Evolutionary conservation across 208 protist genomes (phyloP).

Genomic region (Wallacemonas sp.): DNA sequence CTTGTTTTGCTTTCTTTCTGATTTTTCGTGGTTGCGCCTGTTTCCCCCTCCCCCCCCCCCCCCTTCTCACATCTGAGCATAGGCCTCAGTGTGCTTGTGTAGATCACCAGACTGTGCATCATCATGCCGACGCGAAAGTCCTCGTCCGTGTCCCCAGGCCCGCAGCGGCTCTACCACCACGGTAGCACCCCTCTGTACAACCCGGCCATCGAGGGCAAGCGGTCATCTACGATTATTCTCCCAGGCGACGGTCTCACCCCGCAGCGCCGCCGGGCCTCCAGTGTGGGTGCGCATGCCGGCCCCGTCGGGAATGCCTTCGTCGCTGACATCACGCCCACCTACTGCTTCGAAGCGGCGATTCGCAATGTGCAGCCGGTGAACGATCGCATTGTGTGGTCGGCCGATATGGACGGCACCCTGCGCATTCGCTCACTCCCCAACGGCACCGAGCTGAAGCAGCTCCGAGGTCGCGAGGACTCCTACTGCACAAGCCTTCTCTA

Average conservation of each 20-base stretch:
- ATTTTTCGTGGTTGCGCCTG: constrained; percentile 4
- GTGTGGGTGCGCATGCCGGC: not conserved
- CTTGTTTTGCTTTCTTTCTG: constrained; percentile 27
- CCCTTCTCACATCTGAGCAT: not conserved
- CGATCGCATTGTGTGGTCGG: constrained; percentile 77
- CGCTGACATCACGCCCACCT: constrained; percentile 71
- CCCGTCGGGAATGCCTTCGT: constrained; percentile 24
- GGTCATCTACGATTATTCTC: not conserved
- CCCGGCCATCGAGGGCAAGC: not conserved
- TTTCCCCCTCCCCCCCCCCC: not conserved
- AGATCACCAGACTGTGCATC: too few species aligned
- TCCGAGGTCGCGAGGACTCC: constrained; percentile 42
- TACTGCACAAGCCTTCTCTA: constrained; percentile 68
- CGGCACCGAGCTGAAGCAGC: constrained; percentile 51
- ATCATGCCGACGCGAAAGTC: constrained; percentile 15
- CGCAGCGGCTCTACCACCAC: constrained; percentile 20
- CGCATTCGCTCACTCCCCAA: constrained; percentile 64
- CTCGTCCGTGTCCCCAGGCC: not conserved
- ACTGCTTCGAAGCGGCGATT: constrained; percentile 43
- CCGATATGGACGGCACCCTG: constrained; percentile 64
- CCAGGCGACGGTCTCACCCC: not conserved
- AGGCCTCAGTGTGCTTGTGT: not conserved
- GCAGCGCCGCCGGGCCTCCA: constrained; percentile 1
- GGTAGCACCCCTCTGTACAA: constrained; percentile 16
- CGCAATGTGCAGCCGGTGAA: constrained; percentile 55